Evolutionary conservation across 2,329 filamentous ascomycete genomes (phyloP), one percentile per base, ranked within the genome.

Genomic region (Penicillium hordei): DNA sequence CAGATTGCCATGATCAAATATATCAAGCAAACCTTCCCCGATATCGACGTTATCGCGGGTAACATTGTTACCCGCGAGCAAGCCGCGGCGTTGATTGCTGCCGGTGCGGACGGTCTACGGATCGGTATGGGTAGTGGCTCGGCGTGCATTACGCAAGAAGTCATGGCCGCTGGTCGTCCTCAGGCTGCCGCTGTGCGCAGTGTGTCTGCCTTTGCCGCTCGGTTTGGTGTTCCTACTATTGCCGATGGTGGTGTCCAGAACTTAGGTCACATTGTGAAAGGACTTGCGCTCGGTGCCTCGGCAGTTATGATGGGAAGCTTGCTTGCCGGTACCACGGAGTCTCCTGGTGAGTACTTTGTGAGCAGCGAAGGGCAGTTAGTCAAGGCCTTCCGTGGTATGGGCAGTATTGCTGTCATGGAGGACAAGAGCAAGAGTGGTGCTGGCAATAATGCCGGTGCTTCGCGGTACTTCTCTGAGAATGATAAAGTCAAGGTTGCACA

Each of bases 221-320:
- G 87, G 65, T 99, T 99, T 70, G 94, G 94, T 61, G 93, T 99
- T 66, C 94, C 94, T 56, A 97, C 93, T 79, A 97, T 99, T 72
- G 94, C 94, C 58, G 94, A 99, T 70, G 94, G 94, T 70, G 94
- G 94, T 79, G 90, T 99, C 68, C 94, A 99, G 79, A 99, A 99
- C 73, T 90, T 99, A 65, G 94, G 94, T 52, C 94, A 99, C 81
- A 97, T 99, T 66, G 94, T 99, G 77, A 99, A 99, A 84, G 93
- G 93, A 74, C 87, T 99, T 65, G 89, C 94, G 44, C 87, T 99
- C 62, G 94, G 94, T 67, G 94, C 94, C 59, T 91, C 90, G 38
- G 95, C 93, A 38, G 89, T 99, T 75, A 99, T 99, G 94, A 99
- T 99, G 94, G 94, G 94, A 71, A 94, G 94, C 80, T 87, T 99